Evolutionary conservation across 257 asterid species (phyloP), one percentile per base, ranked within the genome.

Genomic region (Solanum raphanifolium): DNA sequence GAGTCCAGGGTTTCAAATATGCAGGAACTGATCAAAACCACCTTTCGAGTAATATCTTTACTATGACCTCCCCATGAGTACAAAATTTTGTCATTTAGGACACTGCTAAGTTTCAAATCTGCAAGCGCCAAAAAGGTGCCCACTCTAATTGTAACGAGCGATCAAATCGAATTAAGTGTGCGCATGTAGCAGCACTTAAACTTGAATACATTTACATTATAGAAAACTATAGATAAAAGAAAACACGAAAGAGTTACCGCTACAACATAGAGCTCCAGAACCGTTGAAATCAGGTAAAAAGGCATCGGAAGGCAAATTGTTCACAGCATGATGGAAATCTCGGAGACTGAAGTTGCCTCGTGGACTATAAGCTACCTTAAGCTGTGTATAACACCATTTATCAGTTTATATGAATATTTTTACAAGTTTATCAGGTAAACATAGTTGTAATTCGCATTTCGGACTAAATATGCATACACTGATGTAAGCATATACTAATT

Each of bases 351-450:
- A 97, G 94, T 91, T 91, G 88, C 94, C 97, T 39, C 91, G 94
- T 66, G 99, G 96, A 88, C 93, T 93, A 93, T 95, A 97, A 75
- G 95, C 99, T 88, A 94, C 91, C 96, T 92, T 95, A 92, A 95
- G 92, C 99, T 96, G 96, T 83, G 82, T 60, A 91, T 79, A 81
- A 90, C 81, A 85, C 82, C 75, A 86, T 23, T 55, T 76, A 85
- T 60, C 93, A 88, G 82, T 69, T 84, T n/a, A 62, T 46, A 48
- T 71, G 23, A 20, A 6, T 81, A 46, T 29, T 29, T 25, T 31
- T 48, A 48, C 29, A 31, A 65, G 43, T 88, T 71, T 52, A 81
- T 10, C 74, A 71, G 75, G 86, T 82, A 73, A 32, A 31, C 58
- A 46, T 55, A 60, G 43, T 74, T 72, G 71, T 46, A 66, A 29